These are phyloP conservation scores for Mucor mucedo DNA, from an alignment of 371 early-diverging fungal species.

Conservation along the genomic window DNA sequence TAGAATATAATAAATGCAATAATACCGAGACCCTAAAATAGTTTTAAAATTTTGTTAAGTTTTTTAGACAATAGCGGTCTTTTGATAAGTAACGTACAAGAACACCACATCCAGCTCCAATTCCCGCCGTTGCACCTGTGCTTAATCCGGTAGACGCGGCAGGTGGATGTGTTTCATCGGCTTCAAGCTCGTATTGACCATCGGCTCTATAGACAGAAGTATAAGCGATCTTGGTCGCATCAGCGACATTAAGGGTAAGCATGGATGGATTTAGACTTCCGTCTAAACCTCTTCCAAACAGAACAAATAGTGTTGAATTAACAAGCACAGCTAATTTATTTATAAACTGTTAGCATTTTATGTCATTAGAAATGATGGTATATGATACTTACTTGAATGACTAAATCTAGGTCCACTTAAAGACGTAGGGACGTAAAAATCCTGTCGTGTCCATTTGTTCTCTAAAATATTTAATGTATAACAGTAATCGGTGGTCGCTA, in stretches of 20 bases:
- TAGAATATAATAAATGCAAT: neutral
- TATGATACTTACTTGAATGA: conserved; percentile 3
- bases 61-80: neutral
- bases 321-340: conserved; percentile 7
- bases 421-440: neutral
- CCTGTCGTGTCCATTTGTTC: conserved; percentile 4
- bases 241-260: conserved; percentile 3
- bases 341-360: neutral
- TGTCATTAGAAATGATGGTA: neutral
- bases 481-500: neutral
- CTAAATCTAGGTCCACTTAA: conserved; percentile 9
- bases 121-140: conserved; percentile 7
- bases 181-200: no score
- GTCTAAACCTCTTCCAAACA: conserved; percentile 9
- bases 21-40: conserved; percentile 4
- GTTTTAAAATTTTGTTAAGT: neutral
- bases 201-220: no score
- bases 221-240: conserved; percentile 1
- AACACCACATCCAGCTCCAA: conserved; percentile 1
- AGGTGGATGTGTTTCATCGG: no score
- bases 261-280: neutral
- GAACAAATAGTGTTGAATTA: conserved; percentile 6
- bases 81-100: neutral
- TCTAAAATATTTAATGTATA: conserved; percentile 4
- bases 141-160: neutral